These are phyloP conservation scores for Cryptococcus amylolentus DNA, from an alignment of 1,284 basidiomycete species.

Conservation along the genomic window DNA sequence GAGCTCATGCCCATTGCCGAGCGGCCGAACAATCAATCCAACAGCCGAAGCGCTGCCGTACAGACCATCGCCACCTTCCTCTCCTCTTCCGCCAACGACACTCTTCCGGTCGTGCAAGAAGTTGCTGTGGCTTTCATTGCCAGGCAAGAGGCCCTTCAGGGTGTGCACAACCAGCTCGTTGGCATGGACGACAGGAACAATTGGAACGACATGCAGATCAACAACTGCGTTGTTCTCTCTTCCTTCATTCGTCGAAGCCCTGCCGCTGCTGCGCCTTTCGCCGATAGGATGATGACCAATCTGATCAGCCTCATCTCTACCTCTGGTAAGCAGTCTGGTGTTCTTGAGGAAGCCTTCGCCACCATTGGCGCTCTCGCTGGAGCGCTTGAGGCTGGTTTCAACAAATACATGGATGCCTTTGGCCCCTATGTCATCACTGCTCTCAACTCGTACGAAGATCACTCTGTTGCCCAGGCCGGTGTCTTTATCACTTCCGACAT, in stretches of 20 bases:
- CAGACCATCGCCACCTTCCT: conserved; percentile 89
- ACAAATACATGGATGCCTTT: conserved; percentile 86
- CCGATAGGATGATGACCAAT: conserved; percentile 93
- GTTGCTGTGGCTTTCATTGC: conserved; percentile 76
- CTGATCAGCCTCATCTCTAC: conserved; percentile 79
- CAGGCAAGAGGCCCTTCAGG: conserved; percentile 83
- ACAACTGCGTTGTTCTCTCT: conserved; percentile 86
- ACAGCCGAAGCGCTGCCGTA: conserved; percentile 92
- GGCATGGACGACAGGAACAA: conserved; percentile 96
- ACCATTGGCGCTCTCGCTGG: conserved; percentile 78
- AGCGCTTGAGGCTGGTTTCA: conserved; percentile 81
- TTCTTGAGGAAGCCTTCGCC: conserved; percentile 96
- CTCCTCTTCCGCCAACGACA: conserved; percentile 75
- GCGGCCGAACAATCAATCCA: conserved; percentile 77
- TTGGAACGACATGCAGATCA: conserved; percentile 97
- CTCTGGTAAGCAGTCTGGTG: conserved; percentile 85
- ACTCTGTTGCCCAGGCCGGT: conserved; percentile 90
- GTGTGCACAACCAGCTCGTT: conserved; percentile 86
- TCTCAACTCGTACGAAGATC: conserved; percentile 89
- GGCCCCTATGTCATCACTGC: conserved; percentile 85
- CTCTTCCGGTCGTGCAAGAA: conserved; percentile 75
- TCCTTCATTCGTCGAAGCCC: conserved; percentile 79
- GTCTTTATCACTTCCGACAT: conserved; percentile 96
- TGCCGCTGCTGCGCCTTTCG: conserved; percentile 77
- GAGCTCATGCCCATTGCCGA: conserved; percentile 81